phyloP scores from a whole-genome alignment of 2,329 filamentous ascomycete genomes.

The Beauveria scarabaeidicola region DNA sequence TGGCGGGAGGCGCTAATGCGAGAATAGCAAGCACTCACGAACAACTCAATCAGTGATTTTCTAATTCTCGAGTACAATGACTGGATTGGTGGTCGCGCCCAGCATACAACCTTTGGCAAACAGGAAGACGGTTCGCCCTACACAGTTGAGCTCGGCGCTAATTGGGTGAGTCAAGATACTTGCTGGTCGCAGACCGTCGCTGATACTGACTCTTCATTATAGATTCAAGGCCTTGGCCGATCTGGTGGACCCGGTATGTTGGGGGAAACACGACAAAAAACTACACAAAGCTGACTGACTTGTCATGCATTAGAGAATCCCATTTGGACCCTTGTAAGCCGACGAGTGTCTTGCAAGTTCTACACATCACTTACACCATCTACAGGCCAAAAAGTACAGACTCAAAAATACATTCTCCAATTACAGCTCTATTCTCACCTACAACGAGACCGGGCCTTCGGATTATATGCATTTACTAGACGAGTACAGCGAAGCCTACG shows the following conservation, averaged over 20 bases:
- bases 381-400: conserved; percentile 44
- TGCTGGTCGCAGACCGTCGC: neutral
- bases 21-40: conserved; percentile 44
- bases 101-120: conserved; percentile 48
- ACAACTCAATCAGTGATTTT: conserved; percentile 54
- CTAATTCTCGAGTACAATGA: conserved; percentile 56
- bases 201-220: neutral
- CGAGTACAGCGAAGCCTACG: conserved; percentile 39
- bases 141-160: conserved; percentile 56
- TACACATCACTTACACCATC: neutral
- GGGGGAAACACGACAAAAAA: neutral
- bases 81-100: conserved; percentile 53
- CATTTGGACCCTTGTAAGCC: conserved; percentile 43
- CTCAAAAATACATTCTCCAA: conserved; percentile 50
- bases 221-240: conserved; percentile 16
- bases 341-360: neutral
- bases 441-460: conserved; percentile 45
- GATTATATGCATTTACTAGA: conserved; percentile 44
- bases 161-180: conserved; percentile 41
- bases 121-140: conserved; percentile 42
- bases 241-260: conserved; percentile 19
- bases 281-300: neutral
- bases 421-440: conserved; percentile 50
- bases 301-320: conserved; percentile 43
- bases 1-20: neutral